phyloP scores from a whole-genome alignment of 129 eudicot genomes.

The Sambucus nigra region DNA sequence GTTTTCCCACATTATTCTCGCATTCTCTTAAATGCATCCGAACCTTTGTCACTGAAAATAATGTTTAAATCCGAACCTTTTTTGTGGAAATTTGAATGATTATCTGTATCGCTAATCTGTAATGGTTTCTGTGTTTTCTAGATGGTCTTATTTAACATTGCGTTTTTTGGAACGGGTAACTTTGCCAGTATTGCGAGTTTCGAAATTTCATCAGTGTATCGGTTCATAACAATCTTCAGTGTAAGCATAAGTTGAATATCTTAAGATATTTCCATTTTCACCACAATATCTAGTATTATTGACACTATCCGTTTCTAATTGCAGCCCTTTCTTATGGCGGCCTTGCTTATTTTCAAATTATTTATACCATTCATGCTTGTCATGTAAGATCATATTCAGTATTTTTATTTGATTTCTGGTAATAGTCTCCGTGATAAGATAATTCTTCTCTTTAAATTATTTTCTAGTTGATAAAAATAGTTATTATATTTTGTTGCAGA shows the following conservation, averaged over 20 bases:
- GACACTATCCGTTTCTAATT: slow-evolving; percentile 13
- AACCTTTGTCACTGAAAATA: too few species aligned
- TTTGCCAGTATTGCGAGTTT: slow-evolving; percentile 99
- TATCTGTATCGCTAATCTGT: slow-evolving; percentile 3
- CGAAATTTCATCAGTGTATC: slow-evolving; percentile 96
- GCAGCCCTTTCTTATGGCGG: slow-evolving; percentile 99
- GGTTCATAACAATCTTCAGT: slow-evolving; percentile 93
- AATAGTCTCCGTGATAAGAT: not conserved
- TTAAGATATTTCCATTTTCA: slow-evolving; percentile 3
- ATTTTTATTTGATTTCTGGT: not conserved
- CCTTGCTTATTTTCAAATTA: slow-evolving; percentile 83
- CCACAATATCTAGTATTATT: slow-evolving; percentile 2
- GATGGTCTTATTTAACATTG: slow-evolving; percentile 91
- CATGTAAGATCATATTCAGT: slow-evolving; percentile 52
- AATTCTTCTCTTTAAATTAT: not conserved
- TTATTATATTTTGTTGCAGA: slow-evolving; percentile 34
- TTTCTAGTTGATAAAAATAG: not conserved
- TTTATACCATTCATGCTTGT: slow-evolving; percentile 91
- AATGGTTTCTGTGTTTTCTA: slow-evolving; percentile 22
- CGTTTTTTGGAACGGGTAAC: slow-evolving; percentile 96
- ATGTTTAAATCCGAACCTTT: not conserved
- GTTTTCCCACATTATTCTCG: too few species aligned
- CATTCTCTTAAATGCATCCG: too few species aligned
- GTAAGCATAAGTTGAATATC: slow-evolving; percentile 41
- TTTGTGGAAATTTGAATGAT: not conserved